Base-by-base conservation (phyloP, 2,329 filamentous ascomycete species). In the Aspergillus piperis region DNA sequence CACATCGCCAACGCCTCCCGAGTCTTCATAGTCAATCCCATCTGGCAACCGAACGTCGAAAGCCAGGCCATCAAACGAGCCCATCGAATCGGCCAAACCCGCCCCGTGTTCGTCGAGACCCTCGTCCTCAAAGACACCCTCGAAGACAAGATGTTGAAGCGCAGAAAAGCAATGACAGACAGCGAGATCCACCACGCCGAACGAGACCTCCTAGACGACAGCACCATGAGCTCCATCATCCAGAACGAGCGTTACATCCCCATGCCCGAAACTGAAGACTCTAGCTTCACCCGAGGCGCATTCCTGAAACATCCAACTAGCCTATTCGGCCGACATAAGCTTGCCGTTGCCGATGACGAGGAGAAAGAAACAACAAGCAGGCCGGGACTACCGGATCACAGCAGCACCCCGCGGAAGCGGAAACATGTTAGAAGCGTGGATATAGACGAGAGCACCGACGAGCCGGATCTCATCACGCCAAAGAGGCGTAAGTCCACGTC, bases 51-150 rank as follows among this genome's bases (percentile, higher is more conserved):
- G 0, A 81, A 90, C 64, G 84, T 96, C 0, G 91, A 96, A 73
- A 92, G 90, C 1, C 94, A 98, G 74, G 94, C 94, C 0, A 91
- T 97, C 64, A 96, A 96, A 62, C 88, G 94, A 71, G 92, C 90
- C 0, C 90, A 96, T 66, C 85, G 94, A 11, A 96, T 97, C 67
- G 92, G 92, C 10, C 93, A 97, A 73, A 87, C 79, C 0, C 88
- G 85, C 61, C 85, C 87, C 0, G 93, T 97, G 0, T 86, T 86
- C 8, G 93, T 96, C 0, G 92, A 97, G 77, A 97, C 92, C 0
- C 78, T 97, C 1, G 89, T 97, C 0, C 78, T 97, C 5, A 85
- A 84, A 57, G 87, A 86, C 59, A 96, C 90, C 8, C 85, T 97
- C 8, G 94, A 97, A 70, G 91, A 97, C 73, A 85, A 89, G 15